phyloP scores from a whole-genome alignment of 345 rosid genomes.

The Nephelium lappaceum region DNA sequence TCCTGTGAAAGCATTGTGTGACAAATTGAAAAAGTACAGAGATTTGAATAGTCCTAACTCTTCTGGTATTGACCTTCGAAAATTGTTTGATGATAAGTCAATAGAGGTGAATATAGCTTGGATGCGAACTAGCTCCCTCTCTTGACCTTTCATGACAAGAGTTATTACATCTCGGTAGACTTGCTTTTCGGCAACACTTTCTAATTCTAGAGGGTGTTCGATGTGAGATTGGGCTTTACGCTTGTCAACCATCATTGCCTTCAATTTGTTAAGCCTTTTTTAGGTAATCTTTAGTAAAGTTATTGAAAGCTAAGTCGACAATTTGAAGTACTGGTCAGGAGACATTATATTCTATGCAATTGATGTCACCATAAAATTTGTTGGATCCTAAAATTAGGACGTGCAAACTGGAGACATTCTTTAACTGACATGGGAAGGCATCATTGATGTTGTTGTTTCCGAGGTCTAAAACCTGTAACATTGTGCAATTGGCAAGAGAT shows the following conservation, averaged over 20 bases:
- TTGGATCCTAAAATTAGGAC: constrained; percentile 41
- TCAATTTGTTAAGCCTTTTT: constrained; percentile 8
- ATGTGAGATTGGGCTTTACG: neutral
- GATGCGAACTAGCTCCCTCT: constrained; percentile 41
- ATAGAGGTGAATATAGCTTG: constrained; percentile 42
- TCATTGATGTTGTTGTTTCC: constrained; percentile 28
- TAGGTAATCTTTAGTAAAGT: constrained; percentile 28
- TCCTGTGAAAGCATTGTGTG: constrained; percentile 32
- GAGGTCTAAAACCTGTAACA: too few species aligned
- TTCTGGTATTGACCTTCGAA: constrained; percentile 32
- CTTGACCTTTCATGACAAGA: constrained; percentile 42
- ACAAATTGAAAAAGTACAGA: constrained; percentile 33
- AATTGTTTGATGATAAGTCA: constrained; percentile 30
- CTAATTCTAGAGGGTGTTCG: constrained; percentile 19
- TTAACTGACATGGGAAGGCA: constrained; percentile 40
- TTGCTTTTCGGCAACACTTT: too few species aligned
- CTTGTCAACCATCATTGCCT: constrained; percentile 37
- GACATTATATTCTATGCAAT: constrained; percentile 2
- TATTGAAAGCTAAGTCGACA: constrained; percentile 26
- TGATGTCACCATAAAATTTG: constrained; percentile 16
- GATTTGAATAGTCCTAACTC: constrained; percentile 20
- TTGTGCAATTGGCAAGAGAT: constrained; percentile 26
- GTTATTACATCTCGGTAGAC: constrained; percentile 35
- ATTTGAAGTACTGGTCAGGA: constrained; percentile 25
- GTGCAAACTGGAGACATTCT: constrained; percentile 28